Percentiles rank a stretch among this genome's conserved stretches.
phyloP scores from a whole-genome alignment of 371 early-diverging fungal genomes.

The Enterocytospora artemiae region DNA sequence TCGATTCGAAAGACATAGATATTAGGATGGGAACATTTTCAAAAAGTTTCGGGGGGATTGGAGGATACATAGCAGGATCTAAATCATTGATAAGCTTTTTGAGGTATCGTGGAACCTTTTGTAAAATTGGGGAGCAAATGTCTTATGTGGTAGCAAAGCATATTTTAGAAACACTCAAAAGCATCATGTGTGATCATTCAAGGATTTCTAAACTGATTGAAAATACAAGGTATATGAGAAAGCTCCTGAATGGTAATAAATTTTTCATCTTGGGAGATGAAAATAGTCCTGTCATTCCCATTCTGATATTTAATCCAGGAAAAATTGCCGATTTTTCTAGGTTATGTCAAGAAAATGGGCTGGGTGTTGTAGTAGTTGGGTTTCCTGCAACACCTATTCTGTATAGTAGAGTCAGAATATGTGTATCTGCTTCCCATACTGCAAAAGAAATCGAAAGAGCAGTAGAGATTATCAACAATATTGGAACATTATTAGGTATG shows the following conservation, averaged over 20 bases:
- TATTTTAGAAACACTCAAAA: conserved; percentile 64
- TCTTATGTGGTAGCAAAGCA: conserved; percentile 79
- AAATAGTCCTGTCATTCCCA: conserved; percentile 87
- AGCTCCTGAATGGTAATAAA: conserved; percentile 70
- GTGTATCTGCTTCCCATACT: conserved; percentile 83
- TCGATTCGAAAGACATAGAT: conserved; percentile 79
- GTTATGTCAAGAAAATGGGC: conserved; percentile 71
- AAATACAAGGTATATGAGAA: conserved; percentile 74
- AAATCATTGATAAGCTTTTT: conserved; percentile 72
- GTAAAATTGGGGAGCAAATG: conserved; percentile 81
- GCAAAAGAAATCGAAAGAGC: conserved; percentile 74
- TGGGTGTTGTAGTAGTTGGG: conserved; percentile 93
- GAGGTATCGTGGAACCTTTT: conserved; percentile 68
- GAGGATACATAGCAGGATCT: conserved; percentile 81
- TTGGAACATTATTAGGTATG: conserved; percentile 55
- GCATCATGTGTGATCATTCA: conserved; percentile 63
- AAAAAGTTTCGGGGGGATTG: conserved; percentile 94
- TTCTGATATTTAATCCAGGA: conserved; percentile 85
- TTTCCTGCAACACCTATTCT: conserved; percentile 96
- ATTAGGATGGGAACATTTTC: conserved; percentile 98
- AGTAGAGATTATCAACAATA: conserved; percentile 55
- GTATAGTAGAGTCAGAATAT: conserved; percentile 83
- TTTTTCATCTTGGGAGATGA: conserved; percentile 83
- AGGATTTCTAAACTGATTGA: conserved; percentile 70
- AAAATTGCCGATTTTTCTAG: conserved; percentile 89